Evolutionary conservation across 441 rosid species (phyloP).

Genomic region (Eruca vesicaria): DNA sequence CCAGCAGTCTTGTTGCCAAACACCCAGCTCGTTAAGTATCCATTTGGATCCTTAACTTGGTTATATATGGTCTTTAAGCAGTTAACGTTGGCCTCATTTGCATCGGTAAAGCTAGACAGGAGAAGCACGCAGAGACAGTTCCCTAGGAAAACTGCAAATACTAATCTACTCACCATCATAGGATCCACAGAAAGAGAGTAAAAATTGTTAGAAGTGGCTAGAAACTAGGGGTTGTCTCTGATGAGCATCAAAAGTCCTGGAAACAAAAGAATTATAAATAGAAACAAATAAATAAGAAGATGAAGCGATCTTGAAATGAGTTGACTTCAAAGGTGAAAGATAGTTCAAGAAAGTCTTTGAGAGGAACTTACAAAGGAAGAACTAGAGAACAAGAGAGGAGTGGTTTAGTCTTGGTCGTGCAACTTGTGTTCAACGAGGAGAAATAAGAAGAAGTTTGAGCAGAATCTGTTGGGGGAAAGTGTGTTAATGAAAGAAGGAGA

Average conservation of each 20-base stretch:
- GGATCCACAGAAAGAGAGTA: not conserved
- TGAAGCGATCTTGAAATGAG: constrained; percentile 10
- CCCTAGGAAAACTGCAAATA: constrained; percentile 10
- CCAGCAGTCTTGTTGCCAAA: constrained; percentile 57
- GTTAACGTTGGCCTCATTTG: constrained; percentile 34
- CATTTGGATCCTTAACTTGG: constrained; percentile 47
- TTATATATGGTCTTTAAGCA: constrained; percentile 42
- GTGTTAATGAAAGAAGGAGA: not conserved
- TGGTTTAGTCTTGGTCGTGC: not conserved
- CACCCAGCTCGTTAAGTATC: too few relatives aligned
- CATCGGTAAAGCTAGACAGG: constrained; percentile 31
- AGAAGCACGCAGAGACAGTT: constrained; percentile 36
- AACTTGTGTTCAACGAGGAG: not conserved
- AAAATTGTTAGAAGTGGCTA: not conserved
- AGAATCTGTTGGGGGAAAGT: not conserved
- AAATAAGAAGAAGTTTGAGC: constrained; percentile 2
- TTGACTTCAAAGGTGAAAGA: constrained; percentile 3
- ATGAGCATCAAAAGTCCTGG: constrained; percentile 35
- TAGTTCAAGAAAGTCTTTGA: not conserved
- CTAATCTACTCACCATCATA: constrained; percentile 32
- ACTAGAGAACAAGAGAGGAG: not conserved
- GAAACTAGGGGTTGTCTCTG: not conserved
- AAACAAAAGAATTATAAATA: not conserved
- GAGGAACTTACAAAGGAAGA: constrained; percentile 13
- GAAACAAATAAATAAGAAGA: not conserved